phyloP scores from a whole-genome alignment of 2,329 filamentous ascomycete genomes.

The Aureobasidium sp. region DNA sequence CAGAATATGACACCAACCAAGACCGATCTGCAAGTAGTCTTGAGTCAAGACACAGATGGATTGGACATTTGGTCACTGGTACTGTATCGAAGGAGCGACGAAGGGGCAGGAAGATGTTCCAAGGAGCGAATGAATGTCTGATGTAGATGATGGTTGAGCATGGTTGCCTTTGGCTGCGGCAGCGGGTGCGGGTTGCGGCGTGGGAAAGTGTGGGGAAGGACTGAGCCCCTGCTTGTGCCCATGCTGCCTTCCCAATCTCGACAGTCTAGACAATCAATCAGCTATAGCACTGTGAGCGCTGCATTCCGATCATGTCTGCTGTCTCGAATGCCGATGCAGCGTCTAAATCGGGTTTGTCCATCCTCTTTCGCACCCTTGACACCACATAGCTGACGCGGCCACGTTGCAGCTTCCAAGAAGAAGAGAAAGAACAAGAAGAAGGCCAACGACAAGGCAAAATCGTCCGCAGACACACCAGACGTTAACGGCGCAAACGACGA shows the following conservation, averaged over 20 bases:
- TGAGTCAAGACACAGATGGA: neutral
- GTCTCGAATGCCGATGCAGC: constrained; percentile 15
- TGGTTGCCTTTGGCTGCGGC: neutral
- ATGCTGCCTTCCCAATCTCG: neutral
- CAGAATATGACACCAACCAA: constrained; percentile 2
- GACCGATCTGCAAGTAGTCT: neutral
- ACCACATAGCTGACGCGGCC: constrained; percentile 16
- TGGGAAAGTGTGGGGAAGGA: constrained; percentile 11
- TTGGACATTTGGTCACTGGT: neutral
- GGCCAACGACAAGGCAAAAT: constrained; percentile 38
- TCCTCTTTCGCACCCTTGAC: neutral
- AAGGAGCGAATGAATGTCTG: neutral
- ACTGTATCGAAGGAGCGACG: neutral
- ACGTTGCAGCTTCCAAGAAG: constrained; percentile 39
- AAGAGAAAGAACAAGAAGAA: constrained; percentile 56
- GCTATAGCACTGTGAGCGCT: neutral
- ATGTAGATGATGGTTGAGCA: neutral
- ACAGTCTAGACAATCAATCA: neutral
- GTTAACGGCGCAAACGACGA: constrained; percentile 29
- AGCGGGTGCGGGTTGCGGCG: neutral
- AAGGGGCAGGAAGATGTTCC: neutral
- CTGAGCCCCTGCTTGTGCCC: neutral
- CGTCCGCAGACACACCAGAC: constrained; percentile 31
- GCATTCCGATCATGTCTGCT: constrained; percentile 17
- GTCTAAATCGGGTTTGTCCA: constrained; percentile 18